These are phyloP conservation scores for Neurospora sp. DNA, from an alignment of 495 filamentous ascomycete genomes.

Conservation along the genomic window DNA sequence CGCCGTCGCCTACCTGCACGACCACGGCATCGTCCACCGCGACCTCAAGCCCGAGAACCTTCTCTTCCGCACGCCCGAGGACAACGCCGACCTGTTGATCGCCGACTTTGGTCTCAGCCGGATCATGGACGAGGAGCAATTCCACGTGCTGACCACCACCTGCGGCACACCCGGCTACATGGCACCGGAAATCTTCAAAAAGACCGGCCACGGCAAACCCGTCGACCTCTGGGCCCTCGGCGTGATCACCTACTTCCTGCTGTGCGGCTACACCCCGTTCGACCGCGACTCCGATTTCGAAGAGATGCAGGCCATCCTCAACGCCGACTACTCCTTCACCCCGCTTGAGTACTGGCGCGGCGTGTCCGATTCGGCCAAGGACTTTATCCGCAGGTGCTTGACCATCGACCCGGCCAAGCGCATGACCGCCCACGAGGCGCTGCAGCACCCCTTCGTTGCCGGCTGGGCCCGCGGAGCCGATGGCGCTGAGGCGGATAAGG, in stretches of 20 bases:
- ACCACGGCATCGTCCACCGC: conserved; percentile 96
- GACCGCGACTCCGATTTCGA: conserved; percentile 95
- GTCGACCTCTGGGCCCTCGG: conserved; percentile 97
- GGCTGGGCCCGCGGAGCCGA: conserved; percentile 31
- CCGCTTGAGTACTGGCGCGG: conserved; percentile 93
- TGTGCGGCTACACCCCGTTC: conserved; percentile 97
- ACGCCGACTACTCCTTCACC: conserved; percentile 94
- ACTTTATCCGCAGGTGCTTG: conserved; percentile 76
- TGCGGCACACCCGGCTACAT: conserved; percentile 98
- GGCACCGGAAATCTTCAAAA: conserved; percentile 86
- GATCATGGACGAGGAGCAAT: conserved; percentile 99
- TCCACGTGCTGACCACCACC: conserved; percentile 94
- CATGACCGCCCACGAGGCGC: conserved; percentile 90
- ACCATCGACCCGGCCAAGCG: conserved; percentile 79
- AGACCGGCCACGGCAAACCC: conserved; percentile 75
- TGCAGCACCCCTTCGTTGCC: conserved; percentile 80
- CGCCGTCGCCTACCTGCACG: conserved; percentile 96
- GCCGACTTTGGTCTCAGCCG: conserved; percentile 90
- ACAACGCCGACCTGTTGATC: conserved; percentile 83
- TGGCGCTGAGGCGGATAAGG: conserved; percentile 50
- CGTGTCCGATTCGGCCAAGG: conserved; percentile 72
- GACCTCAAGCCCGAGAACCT: conserved; percentile 69
- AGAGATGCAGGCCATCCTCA: conserved; percentile 97
- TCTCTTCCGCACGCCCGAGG: conserved; percentile 69
- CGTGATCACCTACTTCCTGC: conserved; percentile 93